phyloP scores from a whole-genome alignment of 495 filamentous ascomycete species.

The Penicillium diatomitis region DNA sequence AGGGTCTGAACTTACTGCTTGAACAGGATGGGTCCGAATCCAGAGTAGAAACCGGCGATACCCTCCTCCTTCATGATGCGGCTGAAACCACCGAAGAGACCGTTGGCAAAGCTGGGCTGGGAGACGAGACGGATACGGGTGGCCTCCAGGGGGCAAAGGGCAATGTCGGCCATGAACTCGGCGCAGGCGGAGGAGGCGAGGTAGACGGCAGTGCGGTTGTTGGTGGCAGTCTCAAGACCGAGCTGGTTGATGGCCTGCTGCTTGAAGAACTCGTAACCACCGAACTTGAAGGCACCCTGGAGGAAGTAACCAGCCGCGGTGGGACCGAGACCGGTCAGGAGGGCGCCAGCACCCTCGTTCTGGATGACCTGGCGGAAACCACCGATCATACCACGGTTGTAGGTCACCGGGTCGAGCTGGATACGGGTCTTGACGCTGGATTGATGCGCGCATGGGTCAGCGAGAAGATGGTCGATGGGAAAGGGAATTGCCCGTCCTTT shows the following conservation, averaged over 20 bases:
- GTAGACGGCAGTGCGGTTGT: slow-evolving; percentile 86
- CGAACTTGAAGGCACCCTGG: slow-evolving; percentile 92
- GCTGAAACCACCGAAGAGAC: slow-evolving; percentile 70
- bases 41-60: slow-evolving; percentile 85
- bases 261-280: slow-evolving; percentile 95
- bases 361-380: slow-evolving; percentile 77
- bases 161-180: slow-evolving; percentile 92
- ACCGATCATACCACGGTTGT: slow-evolving; percentile 84
- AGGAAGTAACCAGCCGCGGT: slow-evolving; percentile 91
- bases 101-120: slow-evolving; percentile 75
- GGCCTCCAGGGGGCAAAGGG: slow-evolving; percentile 87
- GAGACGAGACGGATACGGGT: slow-evolving; percentile 94
- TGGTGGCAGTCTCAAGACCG: slow-evolving; percentile 68
- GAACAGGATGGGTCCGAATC: slow-evolving; percentile 88
- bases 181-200: slow-evolving; percentile 73
- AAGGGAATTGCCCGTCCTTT: neutral
- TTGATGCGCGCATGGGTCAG: neutral
- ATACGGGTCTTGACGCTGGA: slow-evolving; percentile 88
- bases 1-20: slow-evolving; percentile 63
- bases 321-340: slow-evolving; percentile 79
- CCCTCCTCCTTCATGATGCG: slow-evolving; percentile 84
- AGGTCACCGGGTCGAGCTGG: slow-evolving; percentile 82
- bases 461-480: neutral
- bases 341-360: slow-evolving; percentile 79
- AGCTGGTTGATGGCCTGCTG: slow-evolving; percentile 78